These are phyloP conservation scores for Pichia sp. DNA, from an alignment of 1,139 yeast species.

Conservation along the genomic window DNA sequence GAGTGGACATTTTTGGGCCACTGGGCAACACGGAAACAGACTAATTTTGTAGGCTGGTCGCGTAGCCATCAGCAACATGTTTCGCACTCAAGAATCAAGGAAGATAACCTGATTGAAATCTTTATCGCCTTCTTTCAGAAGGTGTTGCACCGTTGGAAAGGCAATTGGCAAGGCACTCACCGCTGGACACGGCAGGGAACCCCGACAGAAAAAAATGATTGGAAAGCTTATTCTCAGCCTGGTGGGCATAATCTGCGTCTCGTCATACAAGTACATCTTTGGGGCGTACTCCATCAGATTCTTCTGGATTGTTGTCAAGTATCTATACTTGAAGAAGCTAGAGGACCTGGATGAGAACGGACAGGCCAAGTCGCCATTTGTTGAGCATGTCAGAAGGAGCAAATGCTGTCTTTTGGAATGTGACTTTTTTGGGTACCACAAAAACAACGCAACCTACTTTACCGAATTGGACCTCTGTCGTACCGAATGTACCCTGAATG, in stretches of 20 bases:
- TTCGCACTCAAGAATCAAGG: too few relatives aligned
- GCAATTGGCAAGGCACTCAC: too few relatives aligned
- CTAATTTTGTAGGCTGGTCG: too few relatives aligned
- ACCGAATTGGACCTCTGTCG: conserved; percentile 81
- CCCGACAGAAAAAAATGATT: not conserved
- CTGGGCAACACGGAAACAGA: too few relatives aligned
- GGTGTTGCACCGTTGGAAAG: too few relatives aligned
- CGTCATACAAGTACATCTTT: conserved; percentile 58
- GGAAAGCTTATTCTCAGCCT: not conserved
- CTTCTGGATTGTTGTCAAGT: conserved; percentile 42
- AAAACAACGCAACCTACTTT: conserved; percentile 81
- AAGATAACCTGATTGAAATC: too few relatives aligned
- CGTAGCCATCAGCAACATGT: too few relatives aligned
- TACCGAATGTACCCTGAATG: conserved; percentile 51
- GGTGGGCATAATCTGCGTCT: conserved; percentile 4
- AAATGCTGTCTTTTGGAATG: conserved; percentile 75
- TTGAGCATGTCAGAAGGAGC: conserved; percentile 36
- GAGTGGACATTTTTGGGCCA: too few relatives aligned
- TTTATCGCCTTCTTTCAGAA: too few relatives aligned
- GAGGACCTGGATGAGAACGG: not conserved
- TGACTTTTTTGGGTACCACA: conserved; percentile 76
- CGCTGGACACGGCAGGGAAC: not conserved
- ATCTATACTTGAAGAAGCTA: conserved; percentile 37
- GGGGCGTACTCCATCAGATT: conserved; percentile 63
- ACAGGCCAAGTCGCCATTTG: conserved; percentile 12